Base-by-base conservation (phyloP, 140 eudicot species). In the Cichorium intybus region DNA sequence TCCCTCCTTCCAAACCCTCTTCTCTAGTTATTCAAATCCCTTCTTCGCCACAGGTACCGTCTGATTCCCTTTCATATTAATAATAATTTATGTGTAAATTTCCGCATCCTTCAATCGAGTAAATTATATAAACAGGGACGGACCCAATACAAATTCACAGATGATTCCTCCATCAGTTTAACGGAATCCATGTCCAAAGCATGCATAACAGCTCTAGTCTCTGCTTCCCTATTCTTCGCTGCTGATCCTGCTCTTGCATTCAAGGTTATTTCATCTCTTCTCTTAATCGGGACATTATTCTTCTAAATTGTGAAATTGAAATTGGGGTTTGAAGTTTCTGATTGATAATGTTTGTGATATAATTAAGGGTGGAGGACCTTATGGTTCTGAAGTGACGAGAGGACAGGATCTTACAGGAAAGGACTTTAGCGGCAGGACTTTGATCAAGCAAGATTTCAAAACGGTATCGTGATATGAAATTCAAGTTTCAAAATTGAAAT, bases 391-490 rank as follows among this genome's bases (percentile, higher is more conserved):
- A 75, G 97, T 93, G 24, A 93, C 99, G 5, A 86, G 99, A 69
- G 99, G 99, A 9, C 99, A 92, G 47, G 99, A 92, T 83, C 88
- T 92, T 34, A 76, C 86, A 53, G 99, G 99, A 8, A 88, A 76
- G 61, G 99, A 92, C 66, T 92, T 92, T 58, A 92, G 99, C 69
- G 99, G 99, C 75, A 83, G 77, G 86, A 81, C 81, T 56, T 76
- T 92, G 80, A 79, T 88, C 84, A 85, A 78, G 69, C 99, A 92
- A 51, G 99, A 92, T 77, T 92, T 92, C 46, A 92, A 85, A 70
- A 88, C 96, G 78, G 96, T 88, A 84, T 52, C 27, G 3, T 39
- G 12, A 12, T 27, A 58, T 20, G 1, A 39, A 68, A 56, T 55
- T 56, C 9, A 4, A 16, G 3, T 47, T 31, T 56, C 18, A 9